phyloP scores from a whole-genome alignment of 2,329 filamentous ascomycete genomes.

The Cercospora sp. region DNA sequence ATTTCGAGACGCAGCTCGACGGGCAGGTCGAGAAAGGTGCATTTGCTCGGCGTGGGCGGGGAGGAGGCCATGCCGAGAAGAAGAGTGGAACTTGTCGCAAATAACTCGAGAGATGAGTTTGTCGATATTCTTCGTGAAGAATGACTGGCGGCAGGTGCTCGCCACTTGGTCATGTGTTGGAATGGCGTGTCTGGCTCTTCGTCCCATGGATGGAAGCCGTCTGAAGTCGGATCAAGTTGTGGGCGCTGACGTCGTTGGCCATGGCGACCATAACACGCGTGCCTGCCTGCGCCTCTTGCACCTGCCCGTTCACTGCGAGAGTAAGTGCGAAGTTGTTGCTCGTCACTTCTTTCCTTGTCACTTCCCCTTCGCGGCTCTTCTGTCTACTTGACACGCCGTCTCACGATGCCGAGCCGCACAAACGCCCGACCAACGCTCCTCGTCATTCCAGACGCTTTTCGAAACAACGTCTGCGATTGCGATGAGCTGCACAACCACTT shows the following conservation, averaged over 20 bases:
- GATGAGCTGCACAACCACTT: neutral
- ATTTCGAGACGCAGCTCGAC: slow-evolving; percentile 47
- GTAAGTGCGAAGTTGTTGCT: neutral
- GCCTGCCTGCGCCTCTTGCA: neutral
- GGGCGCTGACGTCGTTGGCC: neutral
- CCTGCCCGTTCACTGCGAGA: neutral
- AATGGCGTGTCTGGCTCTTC: no score
- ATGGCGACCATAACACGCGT: no score
- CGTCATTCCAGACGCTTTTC: neutral
- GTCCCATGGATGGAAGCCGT: neutral
- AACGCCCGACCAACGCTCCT: neutral
- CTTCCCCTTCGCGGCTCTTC: no score
- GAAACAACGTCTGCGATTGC: slow-evolving; percentile 6
- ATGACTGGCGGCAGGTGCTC: no score
- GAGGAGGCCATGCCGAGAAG: neutral
- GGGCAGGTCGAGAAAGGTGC: slow-evolving; percentile 26
- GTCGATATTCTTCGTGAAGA: neutral
- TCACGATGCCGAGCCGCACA: neutral
- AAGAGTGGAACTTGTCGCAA: neutral
- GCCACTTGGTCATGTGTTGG: neutral
- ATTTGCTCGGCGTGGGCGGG: neutral
- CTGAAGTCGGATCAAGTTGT: neutral
- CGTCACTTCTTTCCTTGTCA: neutral
- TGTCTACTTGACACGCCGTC: neutral
- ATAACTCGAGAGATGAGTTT: no score